Evolutionary conservation across 2,329 filamentous ascomycete species (phyloP).

Genomic region (Nannizziopsis arthrosporioides): DNA sequence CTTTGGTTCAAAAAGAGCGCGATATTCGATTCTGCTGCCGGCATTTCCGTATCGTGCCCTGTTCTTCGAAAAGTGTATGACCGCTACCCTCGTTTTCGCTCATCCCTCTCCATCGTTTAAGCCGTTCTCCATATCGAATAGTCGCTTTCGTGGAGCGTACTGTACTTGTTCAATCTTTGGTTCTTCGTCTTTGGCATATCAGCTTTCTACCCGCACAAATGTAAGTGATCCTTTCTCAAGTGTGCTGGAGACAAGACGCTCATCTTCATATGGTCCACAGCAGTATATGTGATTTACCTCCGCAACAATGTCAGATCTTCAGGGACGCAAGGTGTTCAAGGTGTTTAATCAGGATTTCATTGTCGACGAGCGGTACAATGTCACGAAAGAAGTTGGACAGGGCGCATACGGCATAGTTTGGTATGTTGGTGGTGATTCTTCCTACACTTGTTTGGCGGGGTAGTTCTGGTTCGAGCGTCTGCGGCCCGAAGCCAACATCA

Average conservation of each 20-base stretch:
- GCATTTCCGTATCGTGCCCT: neutral
- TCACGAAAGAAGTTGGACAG: constrained; percentile 96
- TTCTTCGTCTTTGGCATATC: too few relatives aligned
- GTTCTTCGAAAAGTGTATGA: neutral
- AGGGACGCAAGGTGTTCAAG: constrained; percentile 87
- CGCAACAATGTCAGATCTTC: constrained; percentile 46
- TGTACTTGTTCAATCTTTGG: too few relatives aligned
- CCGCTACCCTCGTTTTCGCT: too few relatives aligned
- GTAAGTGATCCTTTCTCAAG: neutral
- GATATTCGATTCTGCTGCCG: neutral
- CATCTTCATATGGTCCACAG: neutral
- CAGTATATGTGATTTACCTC: constrained; percentile 2
- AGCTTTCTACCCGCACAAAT: neutral
- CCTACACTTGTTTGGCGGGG: neutral
- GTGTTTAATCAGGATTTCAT: constrained; percentile 99
- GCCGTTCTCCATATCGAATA: neutral
- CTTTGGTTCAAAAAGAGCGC: neutral
- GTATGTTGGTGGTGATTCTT: constrained; percentile 41
- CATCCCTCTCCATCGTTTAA: too few relatives aligned
- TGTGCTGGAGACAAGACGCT: neutral
- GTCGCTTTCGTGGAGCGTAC: too few relatives aligned
- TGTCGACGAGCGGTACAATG: constrained; percentile 94
- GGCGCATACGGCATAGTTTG: constrained; percentile 98
- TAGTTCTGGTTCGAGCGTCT: neutral
- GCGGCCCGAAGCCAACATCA: too few relatives aligned